Evolutionary conservation across 352 stramenopile genomes (phyloP).

Genomic region (Pythium folliculosum): DNA sequence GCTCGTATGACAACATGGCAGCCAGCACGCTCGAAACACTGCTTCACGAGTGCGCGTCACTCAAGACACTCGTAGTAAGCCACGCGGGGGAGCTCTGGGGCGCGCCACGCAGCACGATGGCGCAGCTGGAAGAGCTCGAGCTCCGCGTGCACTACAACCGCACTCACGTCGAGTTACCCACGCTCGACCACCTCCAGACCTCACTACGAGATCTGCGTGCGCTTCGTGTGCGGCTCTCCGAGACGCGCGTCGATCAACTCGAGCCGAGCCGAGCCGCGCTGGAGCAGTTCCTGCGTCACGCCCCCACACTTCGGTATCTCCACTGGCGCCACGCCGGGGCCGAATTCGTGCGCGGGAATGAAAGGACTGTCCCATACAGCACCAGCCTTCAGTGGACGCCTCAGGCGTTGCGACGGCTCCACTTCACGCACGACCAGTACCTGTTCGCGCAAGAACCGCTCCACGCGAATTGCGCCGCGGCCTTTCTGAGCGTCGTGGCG

Average conservation of each 20-base stretch:
- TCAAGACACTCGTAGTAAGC: not conserved
- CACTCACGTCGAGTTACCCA: not conserved
- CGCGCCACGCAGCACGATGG: too few species aligned
- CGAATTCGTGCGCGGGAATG: not conserved
- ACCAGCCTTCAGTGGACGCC: not conserved
- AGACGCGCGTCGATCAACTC: not conserved
- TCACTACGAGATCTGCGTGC: not conserved
- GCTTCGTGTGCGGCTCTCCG: not conserved
- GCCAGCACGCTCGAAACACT: not conserved
- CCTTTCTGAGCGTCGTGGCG: constrained; percentile 5
- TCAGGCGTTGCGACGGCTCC: not conserved
- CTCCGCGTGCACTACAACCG: not conserved
- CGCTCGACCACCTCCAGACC: not conserved
- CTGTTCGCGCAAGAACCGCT: not conserved
- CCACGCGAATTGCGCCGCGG: not conserved
- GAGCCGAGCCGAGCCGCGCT: not conserved
- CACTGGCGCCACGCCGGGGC: not conserved
- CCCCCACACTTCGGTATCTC: not conserved
- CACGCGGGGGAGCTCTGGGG: not conserved
- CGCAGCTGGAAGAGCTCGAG: constrained; percentile 1
- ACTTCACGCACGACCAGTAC: not conserved
- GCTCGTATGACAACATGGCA: not conserved
- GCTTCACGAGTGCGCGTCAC: not conserved
- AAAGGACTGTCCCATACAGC: not conserved
- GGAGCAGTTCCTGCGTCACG: not conserved